Evolutionary conservation across 2,329 filamentous ascomycete species (phyloP).

Genomic region (Trichoderma breve): DNA sequence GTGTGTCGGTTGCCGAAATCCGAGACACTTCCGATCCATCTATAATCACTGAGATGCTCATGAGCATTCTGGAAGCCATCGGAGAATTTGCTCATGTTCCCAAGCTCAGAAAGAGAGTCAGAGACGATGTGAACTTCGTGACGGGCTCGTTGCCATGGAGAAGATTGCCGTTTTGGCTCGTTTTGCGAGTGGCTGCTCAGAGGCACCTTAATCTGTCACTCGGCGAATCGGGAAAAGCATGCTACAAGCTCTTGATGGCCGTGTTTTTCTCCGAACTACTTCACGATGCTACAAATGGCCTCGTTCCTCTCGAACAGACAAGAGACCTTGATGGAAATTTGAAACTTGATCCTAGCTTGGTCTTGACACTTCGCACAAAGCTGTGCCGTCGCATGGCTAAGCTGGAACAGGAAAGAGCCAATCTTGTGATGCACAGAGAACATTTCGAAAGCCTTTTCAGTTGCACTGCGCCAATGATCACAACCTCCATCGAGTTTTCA

Average conservation of each 20-base stretch:
- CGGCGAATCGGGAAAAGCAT: conserved; percentile 23
- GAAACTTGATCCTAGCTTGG: background rate
- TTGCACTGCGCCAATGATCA: too few species aligned
- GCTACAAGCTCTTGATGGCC: conserved; percentile 19
- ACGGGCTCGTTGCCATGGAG: background rate
- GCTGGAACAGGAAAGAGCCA: conserved; percentile 36
- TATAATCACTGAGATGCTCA: conserved; percentile 13
- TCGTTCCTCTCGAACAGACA: too few species aligned
- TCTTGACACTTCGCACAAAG: conserved; percentile 5
- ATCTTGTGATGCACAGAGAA: conserved; percentile 39
- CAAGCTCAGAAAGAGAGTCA: conserved; percentile 54
- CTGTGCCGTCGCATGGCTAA: conserved; percentile 17
- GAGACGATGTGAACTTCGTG: conserved; percentile 44
- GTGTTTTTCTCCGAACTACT: background rate
- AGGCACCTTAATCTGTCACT: conserved; percentile 30
- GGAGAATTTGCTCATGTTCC: conserved; percentile 32
- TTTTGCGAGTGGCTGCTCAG: conserved; percentile 19
- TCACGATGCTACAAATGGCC: background rate
- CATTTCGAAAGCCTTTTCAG: background rate
- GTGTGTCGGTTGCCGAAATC: conserved; percentile 54
- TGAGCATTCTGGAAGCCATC: conserved; percentile 11
- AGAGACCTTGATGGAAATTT: too few species aligned
- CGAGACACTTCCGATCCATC: conserved; percentile 11
- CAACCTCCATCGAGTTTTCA: conserved; percentile 11
- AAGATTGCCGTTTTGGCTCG: conserved; percentile 16